Evolutionary conservation across 2,329 filamentous ascomycete genomes (phyloP), one percentile per base, ranked within the genome.

Genomic region (Phaeosphaeriaceae sp.): DNA sequence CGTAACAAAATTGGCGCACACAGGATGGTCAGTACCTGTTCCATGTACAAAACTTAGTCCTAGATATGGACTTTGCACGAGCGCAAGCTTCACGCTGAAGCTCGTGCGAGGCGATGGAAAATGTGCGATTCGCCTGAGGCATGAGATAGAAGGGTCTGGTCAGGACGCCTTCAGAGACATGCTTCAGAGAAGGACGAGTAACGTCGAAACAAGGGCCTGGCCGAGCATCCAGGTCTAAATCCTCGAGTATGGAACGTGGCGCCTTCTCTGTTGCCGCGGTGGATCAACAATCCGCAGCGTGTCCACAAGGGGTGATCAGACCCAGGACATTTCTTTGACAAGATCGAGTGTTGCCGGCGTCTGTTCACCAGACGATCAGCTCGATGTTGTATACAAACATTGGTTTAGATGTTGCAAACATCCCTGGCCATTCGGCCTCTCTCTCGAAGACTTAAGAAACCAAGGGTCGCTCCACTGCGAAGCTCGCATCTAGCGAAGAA

Each of bases 11-110:
- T 62, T 60, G 46, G 19, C 51, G 50, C 54, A 64, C 54, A 54
- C 61, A 63, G 58, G 58, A n/a, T 57, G 58, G 55, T 61, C 51
- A 54, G 15, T 48, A 61, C 60, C 61, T 64, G 55, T 46, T 65
- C 54, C 57, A 54, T 60, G 55, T 60, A 51, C 57, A 24, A 10
- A 13, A 22, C 20, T 21, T n/a, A 46, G 40, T 22, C 13, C 31
- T 21, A 21, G 21, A 48, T 15, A 2, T 31, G 19, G 27, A 46
- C 36, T 51, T 50, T 24, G 13, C 45, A 44, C 36, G 27, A 58
- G 44, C 24, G 19, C 40, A 33, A 19, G 47, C 51, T 24, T 45
- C 13, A 56, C n/a, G 36, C 53, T 48, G 2, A 10, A 33, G 52
- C 31, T 21, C 46, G 33, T 48, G 54, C 44, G 27, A 58, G 59